Conservation (phyloP, 768 basidiomycete species). For the Strobilomyces confusus region DNA sequence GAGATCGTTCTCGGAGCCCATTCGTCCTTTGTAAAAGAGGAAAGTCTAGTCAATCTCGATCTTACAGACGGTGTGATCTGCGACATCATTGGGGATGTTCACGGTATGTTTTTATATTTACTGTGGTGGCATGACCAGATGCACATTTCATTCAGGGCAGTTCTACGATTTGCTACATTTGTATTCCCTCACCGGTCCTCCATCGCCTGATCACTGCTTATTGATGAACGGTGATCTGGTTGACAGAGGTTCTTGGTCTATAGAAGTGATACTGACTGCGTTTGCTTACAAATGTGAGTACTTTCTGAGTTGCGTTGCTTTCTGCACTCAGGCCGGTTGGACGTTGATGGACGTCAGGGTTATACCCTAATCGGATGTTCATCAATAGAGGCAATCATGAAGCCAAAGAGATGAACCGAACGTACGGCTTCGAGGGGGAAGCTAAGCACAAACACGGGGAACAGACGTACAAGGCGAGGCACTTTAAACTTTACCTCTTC, state of each 20-base stretch:
- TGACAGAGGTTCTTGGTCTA: slow-evolving; percentile 94
- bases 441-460: slow-evolving; percentile 96
- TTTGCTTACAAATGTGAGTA: slow-evolving; percentile 91
- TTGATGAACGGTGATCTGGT: slow-evolving; percentile 96
- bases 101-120: slow-evolving; percentile 49
- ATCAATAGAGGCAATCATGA: slow-evolving; percentile 98
- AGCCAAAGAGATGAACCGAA: slow-evolving; percentile 94
- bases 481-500: background rate
- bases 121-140: background rate
- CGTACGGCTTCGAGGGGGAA: slow-evolving; percentile 94
- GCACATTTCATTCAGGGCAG: slow-evolving; percentile 56
- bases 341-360: slow-evolving; percentile 51
- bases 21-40: slow-evolving; percentile 68
- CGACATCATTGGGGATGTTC: slow-evolving; percentile 96
- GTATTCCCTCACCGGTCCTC: slow-evolving; percentile 79
- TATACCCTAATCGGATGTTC: slow-evolving; percentile 85
- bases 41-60: slow-evolving; percentile 73
- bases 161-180: slow-evolving; percentile 93
- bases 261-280: slow-evolving; percentile 88
- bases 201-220: slow-evolving; percentile 78
- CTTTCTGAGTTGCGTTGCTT: background rate
- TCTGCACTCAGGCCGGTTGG: too few relatives aligned
- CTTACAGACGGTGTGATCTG: slow-evolving; percentile 75
- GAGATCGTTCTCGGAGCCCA: slow-evolving; percentile 91
- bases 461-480: slow-evolving; percentile 79